Evolutionary conservation across 2,329 filamentous ascomycete genomes (phyloP).

Genomic region (Parascedosporium putredinis): DNA sequence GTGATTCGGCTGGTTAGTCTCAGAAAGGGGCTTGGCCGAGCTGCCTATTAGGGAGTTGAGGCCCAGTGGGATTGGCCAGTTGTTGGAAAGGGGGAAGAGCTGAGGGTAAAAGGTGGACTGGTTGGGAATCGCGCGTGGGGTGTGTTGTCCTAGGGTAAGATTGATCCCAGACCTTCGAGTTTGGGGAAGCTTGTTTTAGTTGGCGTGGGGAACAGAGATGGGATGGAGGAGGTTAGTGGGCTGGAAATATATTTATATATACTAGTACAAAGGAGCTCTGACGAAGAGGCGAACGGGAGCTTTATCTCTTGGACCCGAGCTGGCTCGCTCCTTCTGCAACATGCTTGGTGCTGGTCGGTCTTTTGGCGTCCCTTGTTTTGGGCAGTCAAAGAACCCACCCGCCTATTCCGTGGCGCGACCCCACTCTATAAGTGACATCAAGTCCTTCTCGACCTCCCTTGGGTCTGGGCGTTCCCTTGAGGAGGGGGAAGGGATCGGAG

Average conservation of each 20-base stretch:
- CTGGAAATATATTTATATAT: not conserved
- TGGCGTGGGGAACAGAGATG: not conserved
- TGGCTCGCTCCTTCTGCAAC: not conserved
- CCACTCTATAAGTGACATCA: slow-evolving; percentile 8
- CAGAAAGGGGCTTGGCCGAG: slow-evolving; percentile 13
- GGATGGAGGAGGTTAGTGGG: slow-evolving; percentile 5
- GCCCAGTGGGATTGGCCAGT: slow-evolving; percentile 18
- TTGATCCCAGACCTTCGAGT: not conserved
- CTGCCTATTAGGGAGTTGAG: slow-evolving; percentile 20
- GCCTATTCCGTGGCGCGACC: slow-evolving; percentile 2
- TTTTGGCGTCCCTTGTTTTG: not conserved
- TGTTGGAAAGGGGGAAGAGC: slow-evolving; percentile 5
- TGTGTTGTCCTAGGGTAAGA: not conserved
- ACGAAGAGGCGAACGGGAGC: not conserved
- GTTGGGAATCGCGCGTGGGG: slow-evolving; percentile 1
- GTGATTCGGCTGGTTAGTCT: slow-evolving; percentile 9
- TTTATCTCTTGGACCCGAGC: slow-evolving; percentile 2
- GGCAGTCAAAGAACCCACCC: not conserved
- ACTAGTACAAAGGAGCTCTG: not conserved
- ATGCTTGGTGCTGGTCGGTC: not conserved
- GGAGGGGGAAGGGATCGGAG: not conserved
- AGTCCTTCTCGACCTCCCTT: not conserved
- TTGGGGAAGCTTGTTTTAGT: not conserved
- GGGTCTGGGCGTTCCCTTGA: not conserved
- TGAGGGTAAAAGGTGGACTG: slow-evolving; percentile 2